These are phyloP conservation scores for Podospora tetraspora DNA, from an alignment of 495 filamentous ascomycete species.

Conservation along the genomic window DNA sequence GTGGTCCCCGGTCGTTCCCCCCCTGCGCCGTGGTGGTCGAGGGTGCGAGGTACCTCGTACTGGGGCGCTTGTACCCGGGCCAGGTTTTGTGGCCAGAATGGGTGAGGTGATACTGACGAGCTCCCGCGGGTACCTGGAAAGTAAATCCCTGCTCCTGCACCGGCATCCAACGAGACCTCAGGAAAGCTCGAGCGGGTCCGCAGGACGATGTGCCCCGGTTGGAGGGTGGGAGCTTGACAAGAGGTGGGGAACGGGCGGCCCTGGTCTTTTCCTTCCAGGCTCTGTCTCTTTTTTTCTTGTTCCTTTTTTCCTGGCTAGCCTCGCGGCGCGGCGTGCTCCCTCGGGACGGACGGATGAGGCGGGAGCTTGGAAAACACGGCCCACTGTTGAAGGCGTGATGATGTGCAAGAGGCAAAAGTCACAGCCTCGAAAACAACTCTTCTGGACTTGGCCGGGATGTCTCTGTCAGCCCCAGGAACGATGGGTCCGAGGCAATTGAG, in stretches of 20 bases:
- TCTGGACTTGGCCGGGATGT: background rate
- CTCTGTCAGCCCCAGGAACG: background rate
- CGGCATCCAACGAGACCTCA: conserved; percentile 16
- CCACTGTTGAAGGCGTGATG: conserved; percentile 5
- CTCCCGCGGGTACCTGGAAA: conserved; percentile 21
- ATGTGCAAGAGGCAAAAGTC: background rate
- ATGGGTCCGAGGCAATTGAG: background rate
- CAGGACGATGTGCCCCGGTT: conserved; percentile 13
- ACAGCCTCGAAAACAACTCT: background rate
- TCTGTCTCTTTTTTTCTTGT: background rate
- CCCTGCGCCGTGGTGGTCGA: background rate
- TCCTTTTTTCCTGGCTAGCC: conserved; percentile 2
- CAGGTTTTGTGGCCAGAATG: background rate
- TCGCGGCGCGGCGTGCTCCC: conserved; percentile 11
- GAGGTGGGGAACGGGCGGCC: conserved; percentile 1
- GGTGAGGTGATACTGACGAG: background rate
- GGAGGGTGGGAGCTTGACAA: background rate
- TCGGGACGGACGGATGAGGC: conserved; percentile 14
- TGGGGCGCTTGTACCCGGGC: background rate
- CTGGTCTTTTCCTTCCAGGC: conserved; percentile 2
- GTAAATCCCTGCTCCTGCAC: conserved; percentile 17
- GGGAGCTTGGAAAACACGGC: conserved; percentile 12
- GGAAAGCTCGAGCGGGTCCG: conserved; percentile 9
- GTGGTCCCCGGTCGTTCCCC: conserved; percentile 1
- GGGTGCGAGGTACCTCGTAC: conserved; percentile 10